phyloP scores from a whole-genome alignment of 148 eudicot genomes.

The Camellia sinensis region DNA sequence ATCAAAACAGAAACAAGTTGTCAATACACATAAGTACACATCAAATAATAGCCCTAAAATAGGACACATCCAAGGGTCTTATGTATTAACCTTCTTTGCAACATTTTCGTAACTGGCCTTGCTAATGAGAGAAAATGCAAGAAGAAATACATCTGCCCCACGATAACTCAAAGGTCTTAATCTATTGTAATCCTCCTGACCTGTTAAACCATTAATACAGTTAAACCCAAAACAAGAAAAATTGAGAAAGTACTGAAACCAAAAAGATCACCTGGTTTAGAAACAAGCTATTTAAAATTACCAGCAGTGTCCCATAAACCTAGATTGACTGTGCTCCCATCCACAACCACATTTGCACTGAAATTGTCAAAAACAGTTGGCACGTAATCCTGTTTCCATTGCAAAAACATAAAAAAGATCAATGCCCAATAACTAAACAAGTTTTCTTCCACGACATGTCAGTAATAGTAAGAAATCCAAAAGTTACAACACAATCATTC shows the following conservation, averaged over 20 bases:
- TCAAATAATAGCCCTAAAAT: neutral
- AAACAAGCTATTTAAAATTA: constrained; percentile 9
- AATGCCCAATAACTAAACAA: constrained; percentile 1
- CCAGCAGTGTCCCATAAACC: constrained; percentile 52
- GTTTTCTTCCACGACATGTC: constrained; percentile 2
- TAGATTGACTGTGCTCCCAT: constrained; percentile 42
- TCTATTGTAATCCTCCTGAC: constrained; percentile 52
- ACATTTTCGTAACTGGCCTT: constrained; percentile 49
- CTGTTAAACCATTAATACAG: constrained; percentile 19
- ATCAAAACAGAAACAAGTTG: constrained; percentile 9
- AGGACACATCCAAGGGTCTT: neutral
- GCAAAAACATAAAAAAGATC: neutral
- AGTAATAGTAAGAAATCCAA: neutral
- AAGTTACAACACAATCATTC: neutral
- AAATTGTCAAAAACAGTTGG: constrained; percentile 48
- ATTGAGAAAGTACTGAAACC: neutral
- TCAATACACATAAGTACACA: neutral
- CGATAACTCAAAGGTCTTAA: constrained; percentile 48
- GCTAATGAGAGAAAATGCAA: constrained; percentile 49
- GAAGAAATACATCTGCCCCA: constrained; percentile 47
- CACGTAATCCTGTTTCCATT: constrained; percentile 39
- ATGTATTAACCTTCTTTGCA: constrained; percentile 36
- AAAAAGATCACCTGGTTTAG: neutral
- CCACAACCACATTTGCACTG: constrained; percentile 42
- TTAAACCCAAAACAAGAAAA: neutral